Percentiles rank a stretch among this genome's conserved stretches.
These are phyloP conservation scores for Aspergillus fumigatus DNA, from an alignment of 2,329 filamentous ascomycete species.

Conservation along the genomic window DNA sequence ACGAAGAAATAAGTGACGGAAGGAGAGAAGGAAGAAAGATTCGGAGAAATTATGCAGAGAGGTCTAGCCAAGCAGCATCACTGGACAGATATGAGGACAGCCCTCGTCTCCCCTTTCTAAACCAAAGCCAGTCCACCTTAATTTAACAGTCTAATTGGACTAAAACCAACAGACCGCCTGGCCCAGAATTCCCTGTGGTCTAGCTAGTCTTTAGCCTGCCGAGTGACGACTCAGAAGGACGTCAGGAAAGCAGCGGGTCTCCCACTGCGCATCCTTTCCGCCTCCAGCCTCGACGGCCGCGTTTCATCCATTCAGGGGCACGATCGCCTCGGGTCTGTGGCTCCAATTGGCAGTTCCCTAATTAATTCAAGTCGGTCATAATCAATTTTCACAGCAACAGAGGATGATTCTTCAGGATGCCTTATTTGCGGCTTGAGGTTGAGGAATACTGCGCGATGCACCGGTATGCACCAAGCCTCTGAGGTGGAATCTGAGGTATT, in stretches of 20 bases:
- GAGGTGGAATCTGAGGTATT: not conserved
- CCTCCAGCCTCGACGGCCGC: constrained; percentile 3
- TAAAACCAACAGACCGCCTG: not conserved
- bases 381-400: not conserved
- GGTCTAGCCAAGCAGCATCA: constrained; percentile 1
- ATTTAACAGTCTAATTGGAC: not conserved
- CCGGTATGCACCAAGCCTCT: not conserved
- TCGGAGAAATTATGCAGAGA: constrained; percentile 5
- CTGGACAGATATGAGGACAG: not conserved
- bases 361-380: not conserved
- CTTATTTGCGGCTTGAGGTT: not conserved
- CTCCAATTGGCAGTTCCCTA: not conserved
- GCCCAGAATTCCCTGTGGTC: not conserved
- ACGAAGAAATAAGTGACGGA: constrained; percentile 1
- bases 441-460: not conserved
- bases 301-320: constrained; percentile 6
- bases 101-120: not conserved
- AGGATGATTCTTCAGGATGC: not conserved
- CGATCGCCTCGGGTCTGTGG: not conserved
- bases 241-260: constrained; percentile 3
- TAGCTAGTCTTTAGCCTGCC: not conserved
- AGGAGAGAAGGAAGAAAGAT: not conserved
- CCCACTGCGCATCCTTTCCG: constrained; percentile 12
- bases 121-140: not conserved
- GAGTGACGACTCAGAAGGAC: not conserved